Base-by-base conservation (phyloP, 108 stramenopile genomes). In the Nitzschia sp. region DNA sequence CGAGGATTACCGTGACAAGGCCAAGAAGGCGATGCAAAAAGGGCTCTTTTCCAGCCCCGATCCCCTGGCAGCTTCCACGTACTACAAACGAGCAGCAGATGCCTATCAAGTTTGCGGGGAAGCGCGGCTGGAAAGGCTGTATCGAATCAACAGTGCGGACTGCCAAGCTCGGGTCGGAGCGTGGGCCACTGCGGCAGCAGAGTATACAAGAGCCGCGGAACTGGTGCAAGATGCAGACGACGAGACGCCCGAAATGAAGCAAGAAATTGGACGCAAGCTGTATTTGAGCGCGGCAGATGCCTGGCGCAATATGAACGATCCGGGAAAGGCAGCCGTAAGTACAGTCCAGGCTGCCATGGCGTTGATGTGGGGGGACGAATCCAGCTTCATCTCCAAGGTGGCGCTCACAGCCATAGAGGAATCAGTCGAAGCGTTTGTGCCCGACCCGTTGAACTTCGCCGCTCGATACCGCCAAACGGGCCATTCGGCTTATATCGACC, bases 51-150 rank as follows among this genome's bases (percentile, higher is more conserved):
- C 76, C 27, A 66, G 61, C 44, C 81, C 90, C 26, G 93, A 94
- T 68, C 93, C 93, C 33, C 68, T 94, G 58, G 62, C 68, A 26
- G 93, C 90, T 8, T 84, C 75, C 6, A 91, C 81, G 16, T 88
- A 77, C 53, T 94, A 91, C 80, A 89, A 91, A 73, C 88, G 93
- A 26, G 93, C 93, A 26, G 93, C 93, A 22, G 93, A 94, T 63
- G 83, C 85, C 31, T 94, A 94, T 60, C 81, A 84, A 55, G 48
- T 59, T 23, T 89, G 86, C 53, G 85, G 86, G 13, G 88, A 91
- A 47, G 62, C 71, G 48, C 78, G 88, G 33, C 58, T 91, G 50
- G 93, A 94, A 52, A 71, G 88, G 2, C 32, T 89, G 30, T 87
- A 84, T 69, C 70, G 93, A 19, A 83, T 94, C 34, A 76, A 80